Evolutionary conservation across 2,329 filamentous ascomycete genomes (phyloP), one percentile per base, ranked within the genome.

Genomic region (Trichophyton simii): DNA sequence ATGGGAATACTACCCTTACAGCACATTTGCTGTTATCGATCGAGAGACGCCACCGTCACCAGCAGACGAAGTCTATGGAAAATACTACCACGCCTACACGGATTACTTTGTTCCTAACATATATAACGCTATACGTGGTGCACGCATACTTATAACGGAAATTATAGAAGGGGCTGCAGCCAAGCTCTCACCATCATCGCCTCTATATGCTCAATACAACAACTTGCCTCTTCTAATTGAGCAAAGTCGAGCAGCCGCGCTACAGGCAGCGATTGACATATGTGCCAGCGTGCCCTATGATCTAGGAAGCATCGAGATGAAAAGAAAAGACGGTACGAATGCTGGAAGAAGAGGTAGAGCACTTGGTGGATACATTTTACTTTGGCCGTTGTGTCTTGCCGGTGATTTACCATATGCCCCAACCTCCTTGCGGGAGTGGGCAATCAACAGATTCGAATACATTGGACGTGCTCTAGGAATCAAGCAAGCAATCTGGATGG

Each of bases 81-180:
- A 78, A 11, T 74, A 76, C 60, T 85, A 82, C 66, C 82, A 86
- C 67, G 68, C 76, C 22, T 86, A 86, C 66, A 69, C 71, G 15
- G 78, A 80, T 63, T 77, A 83, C 60, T 83, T 79, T 76, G 72
- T 77, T 18, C 80, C 79, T 7, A 77, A 80, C 25, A 75, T 81
- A 46, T 85, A 81, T 81, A 82, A 81, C 63, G 79, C 85, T 65
- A 83, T 81, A 65, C 81, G 83, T 25, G 83, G 81, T 76, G 76
- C 77, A 5, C 79, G 81, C n/a, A 79, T 84, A 25, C 70, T 84
- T 8, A 68, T 78, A 15, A 79, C 77, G 67, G 77, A 83, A 63
- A 73, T 77, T 48, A 76, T 85, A 11, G 69, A 72, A 1, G 67
- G 64, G 15, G 70, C 67, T 13, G 66, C 73, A 28, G 63, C 66